phyloP scores from a whole-genome alignment of 2,329 filamentous ascomycete genomes.

The Aspergillus sp. region DNA sequence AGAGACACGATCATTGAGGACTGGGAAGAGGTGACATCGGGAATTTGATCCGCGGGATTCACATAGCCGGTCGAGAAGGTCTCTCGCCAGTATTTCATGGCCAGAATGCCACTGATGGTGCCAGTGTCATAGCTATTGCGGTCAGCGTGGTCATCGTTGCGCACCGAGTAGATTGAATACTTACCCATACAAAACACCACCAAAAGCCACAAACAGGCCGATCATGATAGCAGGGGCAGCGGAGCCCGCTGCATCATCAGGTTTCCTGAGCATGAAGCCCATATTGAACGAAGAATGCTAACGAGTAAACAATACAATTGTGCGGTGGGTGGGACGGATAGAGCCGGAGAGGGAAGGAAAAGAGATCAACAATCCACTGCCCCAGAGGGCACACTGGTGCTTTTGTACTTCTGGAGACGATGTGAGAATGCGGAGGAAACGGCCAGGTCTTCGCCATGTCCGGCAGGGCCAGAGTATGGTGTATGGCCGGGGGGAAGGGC shows the following conservation, averaged over 20 bases:
- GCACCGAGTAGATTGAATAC: conserved; percentile 29
- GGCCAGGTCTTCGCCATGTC: conserved; percentile 7
- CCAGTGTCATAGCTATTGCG: conserved; percentile 50
- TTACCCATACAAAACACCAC: conserved; percentile 58
- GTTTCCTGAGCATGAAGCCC: conserved; percentile 47
- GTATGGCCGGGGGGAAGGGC: conserved; percentile 2
- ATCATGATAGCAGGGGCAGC: conserved; percentile 53
- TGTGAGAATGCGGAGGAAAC: conserved; percentile 5
- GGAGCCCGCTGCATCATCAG: conserved; percentile 46
- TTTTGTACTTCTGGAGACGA: conserved; percentile 8
- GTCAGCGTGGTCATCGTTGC: background rate
- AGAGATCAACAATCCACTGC: background rate
- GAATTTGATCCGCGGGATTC: conserved; percentile 39
- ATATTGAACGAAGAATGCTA: conserved; percentile 26
- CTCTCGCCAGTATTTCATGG: conserved; percentile 46
- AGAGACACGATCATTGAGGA: conserved; percentile 67
- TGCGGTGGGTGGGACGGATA: background rate
- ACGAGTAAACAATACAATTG: background rate
- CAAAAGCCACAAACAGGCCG: conserved; percentile 59
- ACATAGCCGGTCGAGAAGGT: conserved; percentile 35
- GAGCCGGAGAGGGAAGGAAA: background rate
- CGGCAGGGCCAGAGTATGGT: background rate
- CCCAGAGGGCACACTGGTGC: background rate
- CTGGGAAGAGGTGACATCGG: conserved; percentile 54
- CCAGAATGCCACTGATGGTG: conserved; percentile 54